Base-by-base conservation (phyloP, 2,329 filamentous ascomycete species). In the Xylariales sp. region DNA sequence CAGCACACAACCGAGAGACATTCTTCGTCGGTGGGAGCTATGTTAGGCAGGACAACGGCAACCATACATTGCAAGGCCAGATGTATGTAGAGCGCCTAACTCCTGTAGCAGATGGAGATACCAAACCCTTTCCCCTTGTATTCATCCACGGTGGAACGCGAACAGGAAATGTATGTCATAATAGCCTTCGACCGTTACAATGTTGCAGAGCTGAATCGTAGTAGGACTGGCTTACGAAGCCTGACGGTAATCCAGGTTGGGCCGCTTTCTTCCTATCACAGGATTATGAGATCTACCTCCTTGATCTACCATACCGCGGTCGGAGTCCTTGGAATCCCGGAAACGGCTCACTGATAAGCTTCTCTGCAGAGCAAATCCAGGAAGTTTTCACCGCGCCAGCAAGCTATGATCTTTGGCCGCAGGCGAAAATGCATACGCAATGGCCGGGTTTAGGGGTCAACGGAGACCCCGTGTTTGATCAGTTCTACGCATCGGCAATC, bases 161-260 rank as follows among this genome's bases (percentile, higher is more conserved):
- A 17, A 49, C 49, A 10, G 53, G 52, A 21, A 50, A 49, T 29
- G 36, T 38, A 6, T 28, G 33, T 37, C 5, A 10, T 5, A 31
- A 11, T n/a, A 13, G 4, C 4, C 35, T 59, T n/a, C 35, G 54
- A 17, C 44, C 56, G 33, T 47, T 55, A 20, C 43, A 51, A 11
- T 54, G 54, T 10, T 43, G 42, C 15, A 46, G 38, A n/a, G 40
- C 48, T n/a, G 46, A 45, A 18, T 12, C 14, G 14, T 29, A 2
- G 13, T n/a, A 40, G 38, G 54, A 55, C 36, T 61, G 49, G 29
- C 43, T 62, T 4, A 53, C 54, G 13, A 63, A 55, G 6, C 60
- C 61, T 3, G 57, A 62, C 32, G 51, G 52, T 12, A 48, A 56
- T 5, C 43, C 41, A 23, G 58, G 57, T 12, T 62, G 58, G 58